Base-by-base conservation (phyloP, 495 filamentous ascomycete species). In the Talaromyces thailandensis region DNA sequence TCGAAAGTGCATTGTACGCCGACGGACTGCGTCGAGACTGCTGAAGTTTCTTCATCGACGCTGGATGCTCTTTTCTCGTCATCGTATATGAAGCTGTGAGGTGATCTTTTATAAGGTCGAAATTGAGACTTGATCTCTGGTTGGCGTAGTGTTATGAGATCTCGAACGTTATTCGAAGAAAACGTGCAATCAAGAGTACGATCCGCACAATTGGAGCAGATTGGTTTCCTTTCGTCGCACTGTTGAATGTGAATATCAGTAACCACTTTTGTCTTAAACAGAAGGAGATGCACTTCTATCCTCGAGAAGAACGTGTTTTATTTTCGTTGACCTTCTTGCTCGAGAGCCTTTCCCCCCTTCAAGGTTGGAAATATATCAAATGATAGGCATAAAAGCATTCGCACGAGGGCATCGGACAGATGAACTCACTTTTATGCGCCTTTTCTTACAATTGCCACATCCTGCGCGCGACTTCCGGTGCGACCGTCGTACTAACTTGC, bases 391-490 rank as follows among this genome's bases (percentile, higher is more conserved):
- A n/a, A n/a, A n/a, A n/a, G n/a, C n/a, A n/a, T n/a, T n/a, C n/a
- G n/a, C n/a, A n/a, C n/a, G n/a, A n/a, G n/a, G n/a, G n/a, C n/a
- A n/a, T n/a, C n/a, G n/a, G n/a, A n/a, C n/a, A n/a, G 16, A 4
- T 40, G 25, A 2, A 60, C 70, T 64, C 60, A 81, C 82, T 76
- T 82, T 82, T 66, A 84, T 79, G 51, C 81, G 80, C 24, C 83
- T 70, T 60, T 74, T 75, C 68, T 85, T 85, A 68, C 83, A 86
- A 63, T 83, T 79, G 28, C 78, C 73, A 63, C 83, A 86, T 3
- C 83, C 83, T 64, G 75, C 76, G 40, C 81, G 77, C 9, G 83
- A 85, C 64, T 85, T 85, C 31, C 75, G 80, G 70, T 85, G 82
- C 32, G 80, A 68, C 57, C 73, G 70, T 37, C 73, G 71, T 24